Evolutionary conservation across 73 alveolate species (phyloP).

Genomic region (Uronychia setigera): DNA sequence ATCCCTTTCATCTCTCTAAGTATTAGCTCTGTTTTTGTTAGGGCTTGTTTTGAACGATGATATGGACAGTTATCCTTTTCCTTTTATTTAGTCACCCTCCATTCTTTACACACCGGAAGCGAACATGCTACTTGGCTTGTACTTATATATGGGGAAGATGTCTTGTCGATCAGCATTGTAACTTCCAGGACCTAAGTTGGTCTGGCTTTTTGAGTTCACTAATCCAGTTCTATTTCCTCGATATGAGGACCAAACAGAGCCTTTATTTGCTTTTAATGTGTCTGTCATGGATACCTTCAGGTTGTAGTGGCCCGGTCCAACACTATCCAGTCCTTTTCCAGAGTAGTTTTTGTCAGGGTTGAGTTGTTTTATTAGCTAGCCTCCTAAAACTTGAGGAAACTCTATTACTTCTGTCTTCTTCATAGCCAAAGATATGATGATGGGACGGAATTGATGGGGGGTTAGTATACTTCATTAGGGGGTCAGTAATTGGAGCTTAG

Average conservation of each 20-base stretch:
- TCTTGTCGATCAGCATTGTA: constrained; percentile 49
- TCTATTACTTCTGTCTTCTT: constrained; percentile 16
- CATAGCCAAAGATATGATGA: constrained; percentile 66
- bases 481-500: too few species aligned
- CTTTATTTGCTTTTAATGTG: constrained; percentile 23
- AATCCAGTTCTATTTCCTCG: constrained; percentile 23
- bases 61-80: constrained; percentile 41
- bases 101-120: constrained; percentile 30
- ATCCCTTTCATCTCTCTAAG: neutral
- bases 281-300: constrained; percentile 1
- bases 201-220: constrained; percentile 10
- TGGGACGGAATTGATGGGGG: constrained; percentile 66
- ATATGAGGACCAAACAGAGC: constrained; percentile 50
- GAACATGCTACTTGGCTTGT: constrained; percentile 60
- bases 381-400: constrained; percentile 2
- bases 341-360: constrained; percentile 44
- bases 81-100: constrained; percentile 22
- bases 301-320: constrained; percentile 69
- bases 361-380: constrained; percentile 56
- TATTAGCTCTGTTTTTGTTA: constrained; percentile 41
- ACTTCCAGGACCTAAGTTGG: constrained; percentile 63
- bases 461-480: neutral
- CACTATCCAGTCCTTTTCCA: constrained; percentile 49
- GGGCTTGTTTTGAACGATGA: constrained; percentile 48
- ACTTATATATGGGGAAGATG: constrained; percentile 62